Percentiles rank a stretch among this genome's conserved stretches.
Conservation (phyloP, 2,329 filamentous ascomycete species). For the Fusarium agapanthi region DNA sequence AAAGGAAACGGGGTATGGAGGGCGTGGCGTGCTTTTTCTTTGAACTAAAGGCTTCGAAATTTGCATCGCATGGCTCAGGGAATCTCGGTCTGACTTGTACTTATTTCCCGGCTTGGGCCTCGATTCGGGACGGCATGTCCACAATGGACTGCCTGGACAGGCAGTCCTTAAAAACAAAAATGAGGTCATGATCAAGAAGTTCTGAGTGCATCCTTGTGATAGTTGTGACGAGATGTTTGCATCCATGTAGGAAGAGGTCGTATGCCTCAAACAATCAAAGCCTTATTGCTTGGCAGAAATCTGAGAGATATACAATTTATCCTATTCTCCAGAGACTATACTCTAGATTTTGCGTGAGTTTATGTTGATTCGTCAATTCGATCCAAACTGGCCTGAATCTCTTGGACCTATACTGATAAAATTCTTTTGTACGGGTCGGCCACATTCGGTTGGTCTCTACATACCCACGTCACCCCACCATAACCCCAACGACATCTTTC, state of each 20-base stretch:
- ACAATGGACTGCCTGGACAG: constrained; percentile 45
- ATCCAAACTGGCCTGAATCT: background rate
- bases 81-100: constrained; percentile 52
- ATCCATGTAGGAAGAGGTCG: background rate
- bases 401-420: background rate
- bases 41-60: constrained; percentile 46
- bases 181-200: constrained; percentile 50
- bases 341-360: background rate
- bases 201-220: background rate
- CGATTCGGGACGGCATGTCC: constrained; percentile 49
- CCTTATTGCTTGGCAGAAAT: background rate
- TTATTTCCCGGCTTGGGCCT: constrained; percentile 50
- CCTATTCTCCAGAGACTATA: background rate
- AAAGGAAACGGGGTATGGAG: constrained; percentile 48
- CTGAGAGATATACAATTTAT: background rate
- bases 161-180: constrained; percentile 48
- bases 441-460: constrained; percentile 12
- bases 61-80: constrained; percentile 52
- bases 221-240: background rate
- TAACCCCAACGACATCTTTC: constrained; percentile 29
- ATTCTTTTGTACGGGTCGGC: background rate
- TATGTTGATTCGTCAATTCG: background rate
- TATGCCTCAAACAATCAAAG: background rate
- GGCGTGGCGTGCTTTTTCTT: constrained; percentile 52
- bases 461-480: constrained; percentile 31